phyloP scores from a whole-genome alignment of 2,329 filamentous ascomycete genomes.

The Hawksworthiomyces lignivorus region DNA sequence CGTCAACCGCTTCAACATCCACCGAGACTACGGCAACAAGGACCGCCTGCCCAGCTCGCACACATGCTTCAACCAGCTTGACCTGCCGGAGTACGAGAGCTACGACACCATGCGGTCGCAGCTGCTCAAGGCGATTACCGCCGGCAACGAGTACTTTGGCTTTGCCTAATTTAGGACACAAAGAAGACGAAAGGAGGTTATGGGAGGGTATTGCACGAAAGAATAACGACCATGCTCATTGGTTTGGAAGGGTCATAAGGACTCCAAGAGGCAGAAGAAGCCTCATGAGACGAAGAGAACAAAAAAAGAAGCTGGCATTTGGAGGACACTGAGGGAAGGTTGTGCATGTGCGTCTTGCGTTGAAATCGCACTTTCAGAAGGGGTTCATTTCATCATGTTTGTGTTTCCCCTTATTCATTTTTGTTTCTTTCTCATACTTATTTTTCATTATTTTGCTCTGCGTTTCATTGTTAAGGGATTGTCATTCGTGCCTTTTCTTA shows the following conservation, averaged over 20 bases:
- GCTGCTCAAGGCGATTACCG: slow-evolving; percentile 92
- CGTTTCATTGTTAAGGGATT: not conserved
- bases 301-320: too few relatives aligned
- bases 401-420: not conserved
- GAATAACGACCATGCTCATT: too few relatives aligned
- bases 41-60: slow-evolving; percentile 92
- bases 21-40: slow-evolving; percentile 95
- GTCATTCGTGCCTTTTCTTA: slow-evolving; percentile 1
- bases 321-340: too few relatives aligned
- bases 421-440: not conserved
- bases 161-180: slow-evolving; percentile 68
- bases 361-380: too few relatives aligned
- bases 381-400: not conserved
- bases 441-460: not conserved
- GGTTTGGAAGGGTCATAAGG: too few relatives aligned
- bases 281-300: too few relatives aligned
- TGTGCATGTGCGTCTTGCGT: too few relatives aligned
- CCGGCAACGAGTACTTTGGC: slow-evolving; percentile 93
- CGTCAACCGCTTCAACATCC: slow-evolving; percentile 95
- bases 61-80: slow-evolving; percentile 99
- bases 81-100: slow-evolving; percentile 95
- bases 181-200: too few relatives aligned
- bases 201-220: too few relatives aligned
- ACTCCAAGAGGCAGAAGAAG: too few relatives aligned
- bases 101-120: slow-evolving; percentile 86